phyloP scores from a whole-genome alignment of 345 rosid species.

The Hibiscus tridactylites region DNA sequence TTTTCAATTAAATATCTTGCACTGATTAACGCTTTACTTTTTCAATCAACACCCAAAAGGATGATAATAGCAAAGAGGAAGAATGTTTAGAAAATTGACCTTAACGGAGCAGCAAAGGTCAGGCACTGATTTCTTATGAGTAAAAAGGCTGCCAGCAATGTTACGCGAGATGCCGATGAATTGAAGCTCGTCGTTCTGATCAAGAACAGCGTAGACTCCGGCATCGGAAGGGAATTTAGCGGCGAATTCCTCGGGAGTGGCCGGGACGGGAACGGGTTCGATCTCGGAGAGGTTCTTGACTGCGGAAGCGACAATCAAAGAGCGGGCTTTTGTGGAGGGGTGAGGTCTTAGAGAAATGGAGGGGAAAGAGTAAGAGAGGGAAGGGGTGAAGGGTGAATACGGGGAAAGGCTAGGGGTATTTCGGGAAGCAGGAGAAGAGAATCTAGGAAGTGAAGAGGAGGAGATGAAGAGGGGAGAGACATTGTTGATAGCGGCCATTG shows the following conservation, averaged over 20 bases:
- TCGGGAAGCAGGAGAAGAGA: constrained; percentile 23
- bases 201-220: constrained; percentile 79
- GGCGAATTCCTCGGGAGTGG: constrained; percentile 25
- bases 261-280: constrained; percentile 33
- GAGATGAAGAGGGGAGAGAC: constrained; percentile 22
- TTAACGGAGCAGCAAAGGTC: constrained; percentile 68
- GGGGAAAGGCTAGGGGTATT: constrained; percentile 31
- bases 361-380: constrained; percentile 18
- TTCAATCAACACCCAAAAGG: too few relatives aligned
- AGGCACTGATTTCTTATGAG: constrained; percentile 62
- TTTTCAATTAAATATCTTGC: too few relatives aligned
- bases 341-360: constrained; percentile 35
- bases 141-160: constrained; percentile 56
- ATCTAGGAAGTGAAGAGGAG: constrained; percentile 27
- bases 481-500: constrained; percentile 40
- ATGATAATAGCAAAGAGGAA: background rate
- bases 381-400: constrained; percentile 31
- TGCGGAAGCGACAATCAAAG: constrained; percentile 28
- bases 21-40: too few relatives aligned
- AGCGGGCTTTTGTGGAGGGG: constrained; percentile 1
- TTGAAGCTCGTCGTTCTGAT: constrained; percentile 53
- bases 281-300: constrained; percentile 43
- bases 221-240: constrained; percentile 40
- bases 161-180: constrained; percentile 80
- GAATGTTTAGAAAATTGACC: constrained; percentile 21